Evolutionary conservation across 768 basidiomycete genomes (phyloP), one percentile per base, ranked within the genome.

Genomic region (Lactarius hatsudake): DNA sequence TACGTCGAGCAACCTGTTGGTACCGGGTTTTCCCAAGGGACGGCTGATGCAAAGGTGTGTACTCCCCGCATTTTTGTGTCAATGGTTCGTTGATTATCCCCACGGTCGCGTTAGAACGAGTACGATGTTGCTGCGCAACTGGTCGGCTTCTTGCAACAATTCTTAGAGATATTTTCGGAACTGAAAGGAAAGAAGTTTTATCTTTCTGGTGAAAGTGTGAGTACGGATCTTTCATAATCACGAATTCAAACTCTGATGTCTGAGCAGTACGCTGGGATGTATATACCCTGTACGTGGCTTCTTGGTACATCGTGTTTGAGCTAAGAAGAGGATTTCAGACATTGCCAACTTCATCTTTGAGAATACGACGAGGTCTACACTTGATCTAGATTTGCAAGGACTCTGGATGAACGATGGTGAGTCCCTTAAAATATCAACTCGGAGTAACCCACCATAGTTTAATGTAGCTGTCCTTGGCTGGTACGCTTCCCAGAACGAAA

Each of bases 1-100:
- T 93, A 83, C 80, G 84, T 92, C 13, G 91, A 93, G 69, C 91
- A 91, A 69, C 90, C 90, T 3, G 86, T 92, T 36, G 90, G 90
- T 5, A 91, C 90, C 5, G 90, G 90, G 0, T 92, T 87, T 74
- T 88, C 88, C 2, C 87, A 88, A 67, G 90, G 90, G 20, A 78
- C 68, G 17, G 89, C 90, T 0, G 84, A 86, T 65, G 86, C 87
- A 45, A 67, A 63, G 54, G 79, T 79, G 64, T 42, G 74, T 2
- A 4, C 64, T 34, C 30, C 18, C 38, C 2, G n/a, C 34, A 2
- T 23, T 45, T 13, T 13, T 28, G 13, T 54, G 15, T 18, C 30
- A 2, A 34, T 26, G 15, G 36, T 15, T 20, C 32, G 42, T 30
- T 32, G 26, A 30, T 61, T 42, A 53, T 28, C 2, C 0, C n/a